Evolutionary conservation across 2,329 filamentous ascomycete species (phyloP).

Genomic region (Apiospora arundinis): DNA sequence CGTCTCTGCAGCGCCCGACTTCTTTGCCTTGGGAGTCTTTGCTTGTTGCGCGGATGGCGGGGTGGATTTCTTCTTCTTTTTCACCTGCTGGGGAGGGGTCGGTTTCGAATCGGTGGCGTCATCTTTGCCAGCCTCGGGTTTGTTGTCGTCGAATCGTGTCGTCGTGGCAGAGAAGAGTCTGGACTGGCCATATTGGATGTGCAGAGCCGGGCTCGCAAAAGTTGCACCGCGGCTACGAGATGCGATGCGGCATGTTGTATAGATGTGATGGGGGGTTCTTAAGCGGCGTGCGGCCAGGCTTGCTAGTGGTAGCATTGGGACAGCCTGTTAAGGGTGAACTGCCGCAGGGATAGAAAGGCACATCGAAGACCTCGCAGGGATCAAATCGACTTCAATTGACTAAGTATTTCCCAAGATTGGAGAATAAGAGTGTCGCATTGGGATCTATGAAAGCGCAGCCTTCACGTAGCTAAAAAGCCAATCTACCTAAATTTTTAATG

Average conservation of each 20-base stretch:
- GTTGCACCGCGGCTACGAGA: constrained; percentile 13
- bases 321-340: constrained; percentile 22
- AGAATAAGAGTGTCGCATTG: neutral
- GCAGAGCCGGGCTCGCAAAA: constrained; percentile 4
- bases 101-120: constrained; percentile 8
- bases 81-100: constrained; percentile 28
- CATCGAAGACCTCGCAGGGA: neutral
- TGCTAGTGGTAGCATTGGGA: constrained; percentile 44
- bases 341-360: neutral
- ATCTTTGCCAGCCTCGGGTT: neutral
- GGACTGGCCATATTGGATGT: neutral
- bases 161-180: constrained; percentile 22
- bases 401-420: neutral
- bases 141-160: constrained; percentile 22
- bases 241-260: constrained; percentile 36
- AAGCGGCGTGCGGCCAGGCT: constrained; percentile 36
- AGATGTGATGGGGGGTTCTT: constrained; percentile 36
- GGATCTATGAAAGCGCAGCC: neutral
- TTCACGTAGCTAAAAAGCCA: neutral
- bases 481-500: constrained; percentile 13
- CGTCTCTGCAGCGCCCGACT: constrained; percentile 31
- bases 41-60: constrained; percentile 22
- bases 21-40: constrained; percentile 22
- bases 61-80: constrained; percentile 26
- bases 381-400: neutral